Evolutionary conservation across 2,329 filamentous ascomycete species (phyloP).

Genomic region (Penicillium glabrum): DNA sequence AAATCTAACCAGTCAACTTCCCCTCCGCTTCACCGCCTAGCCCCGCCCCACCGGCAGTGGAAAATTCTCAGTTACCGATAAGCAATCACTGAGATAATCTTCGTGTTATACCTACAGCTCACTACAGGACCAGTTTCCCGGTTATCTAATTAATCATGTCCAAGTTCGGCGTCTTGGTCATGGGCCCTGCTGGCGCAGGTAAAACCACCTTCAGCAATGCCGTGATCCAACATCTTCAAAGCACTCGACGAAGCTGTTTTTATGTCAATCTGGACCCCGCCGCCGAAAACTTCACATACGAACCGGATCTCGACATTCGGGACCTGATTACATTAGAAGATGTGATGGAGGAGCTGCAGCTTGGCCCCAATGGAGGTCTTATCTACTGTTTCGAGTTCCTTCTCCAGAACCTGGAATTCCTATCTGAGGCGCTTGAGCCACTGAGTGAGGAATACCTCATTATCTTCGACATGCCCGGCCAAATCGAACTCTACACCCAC

Average conservation of each 20-base stretch:
- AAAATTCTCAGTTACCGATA: conserved; percentile 15
- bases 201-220: conserved; percentile 97
- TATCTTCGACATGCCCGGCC: conserved; percentile 97
- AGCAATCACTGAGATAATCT: conserved; percentile 3
- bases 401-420: conserved; percentile 89
- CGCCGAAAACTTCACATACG: conserved; percentile 86
- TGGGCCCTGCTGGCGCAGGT: conserved; percentile 93
- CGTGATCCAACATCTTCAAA: conserved; percentile 87
- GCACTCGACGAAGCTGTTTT: conserved; percentile 89
- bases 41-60: conserved; percentile 2
- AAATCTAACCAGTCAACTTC: neutral
- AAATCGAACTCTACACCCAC: conserved; percentile 98
- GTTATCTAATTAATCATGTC: conserved; percentile 59
- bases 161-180: conserved; percentile 91
- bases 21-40: neutral
- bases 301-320: conserved; percentile 92
- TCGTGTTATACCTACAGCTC: neutral
- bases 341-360: conserved; percentile 91
- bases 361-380: conserved; percentile 88
- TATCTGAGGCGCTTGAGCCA: conserved; percentile 79
- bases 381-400: conserved; percentile 98
- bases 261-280: conserved; percentile 98
- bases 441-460: conserved; percentile 95
- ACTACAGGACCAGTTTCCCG: neutral
- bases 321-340: conserved; percentile 91